Conservation (phyloP, 179 eudicot genomes). For the Patellifolia procumbens region DNA sequence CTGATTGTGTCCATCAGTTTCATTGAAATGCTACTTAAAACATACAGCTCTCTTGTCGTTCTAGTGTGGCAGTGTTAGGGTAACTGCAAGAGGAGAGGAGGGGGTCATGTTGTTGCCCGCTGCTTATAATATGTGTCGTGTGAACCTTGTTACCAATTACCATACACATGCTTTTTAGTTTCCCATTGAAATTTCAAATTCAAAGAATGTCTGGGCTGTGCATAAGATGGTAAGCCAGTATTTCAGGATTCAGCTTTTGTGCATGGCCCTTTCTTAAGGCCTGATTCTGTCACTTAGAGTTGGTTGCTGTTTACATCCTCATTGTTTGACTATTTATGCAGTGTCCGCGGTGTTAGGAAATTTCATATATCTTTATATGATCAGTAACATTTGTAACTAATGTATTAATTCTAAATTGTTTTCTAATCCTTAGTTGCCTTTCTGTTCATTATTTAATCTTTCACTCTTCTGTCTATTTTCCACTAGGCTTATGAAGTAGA, state of each 20-base stretch:
- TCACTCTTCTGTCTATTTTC: constrained; percentile 8
- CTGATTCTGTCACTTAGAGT: not conserved
- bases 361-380: not conserved
- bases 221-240: not conserved
- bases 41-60: not conserved
- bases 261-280: not conserved
- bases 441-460: not conserved
- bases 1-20: not conserved
- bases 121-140: not conserved
- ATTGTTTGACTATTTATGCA: not conserved
- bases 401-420: no score
- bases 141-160: not conserved
- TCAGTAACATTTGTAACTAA: not conserved
- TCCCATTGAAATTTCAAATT: not conserved
- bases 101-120: not conserved
- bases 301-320: not conserved
- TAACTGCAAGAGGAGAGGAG: not conserved
- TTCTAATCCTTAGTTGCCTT: not conserved
- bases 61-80: not conserved
- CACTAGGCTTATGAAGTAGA: constrained; percentile 76
- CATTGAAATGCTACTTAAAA: not conserved
- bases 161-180: not conserved
- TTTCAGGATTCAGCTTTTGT: constrained; percentile 2
- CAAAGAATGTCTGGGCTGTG: not conserved
- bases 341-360: not conserved